Evolutionary conservation across 108 stramenopile genomes (phyloP).

Genomic region (Discostella stelligeroides): DNA sequence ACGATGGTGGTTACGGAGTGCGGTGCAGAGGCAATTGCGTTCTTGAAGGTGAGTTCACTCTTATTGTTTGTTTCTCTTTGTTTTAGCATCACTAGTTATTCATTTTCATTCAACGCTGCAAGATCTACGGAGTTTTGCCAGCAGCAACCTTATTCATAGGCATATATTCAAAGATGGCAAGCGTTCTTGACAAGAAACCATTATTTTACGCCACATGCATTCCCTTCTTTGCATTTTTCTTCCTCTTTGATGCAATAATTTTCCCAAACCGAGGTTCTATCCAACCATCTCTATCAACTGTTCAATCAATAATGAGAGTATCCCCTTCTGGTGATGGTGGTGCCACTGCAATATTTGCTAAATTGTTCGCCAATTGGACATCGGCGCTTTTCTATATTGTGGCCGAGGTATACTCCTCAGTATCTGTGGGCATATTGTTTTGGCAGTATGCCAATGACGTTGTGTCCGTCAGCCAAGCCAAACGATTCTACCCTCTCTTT

Average conservation of each 20-base stretch:
- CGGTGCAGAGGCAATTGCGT: constrained; percentile 97
- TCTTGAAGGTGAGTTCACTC: constrained; percentile 71
- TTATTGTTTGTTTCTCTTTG: constrained; percentile 1
- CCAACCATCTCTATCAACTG: constrained; percentile 78
- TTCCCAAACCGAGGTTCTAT: constrained; percentile 82
- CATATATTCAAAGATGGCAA: constrained; percentile 89
- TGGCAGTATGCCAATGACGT: constrained; percentile 98
- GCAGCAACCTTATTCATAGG: constrained; percentile 84
- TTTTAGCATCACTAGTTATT: neutral
- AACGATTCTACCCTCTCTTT: constrained; percentile 95
- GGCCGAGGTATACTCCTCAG: constrained; percentile 93
- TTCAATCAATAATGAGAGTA: constrained; percentile 51
- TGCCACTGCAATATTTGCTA: constrained; percentile 76
- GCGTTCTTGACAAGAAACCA: constrained; percentile 74
- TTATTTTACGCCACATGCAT: constrained; percentile 91
- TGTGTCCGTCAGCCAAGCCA: constrained; percentile 88
- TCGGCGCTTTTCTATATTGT: constrained; percentile 92
- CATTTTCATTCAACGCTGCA: constrained; percentile 14
- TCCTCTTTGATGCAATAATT: constrained; percentile 81
- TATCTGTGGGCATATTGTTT: constrained; percentile 96
- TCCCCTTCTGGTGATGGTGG: constrained; percentile 44
- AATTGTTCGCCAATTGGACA: constrained; percentile 91
- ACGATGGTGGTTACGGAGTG: constrained; percentile 95
- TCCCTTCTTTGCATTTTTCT: constrained; percentile 94
- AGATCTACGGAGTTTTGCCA: constrained; percentile 91